Evolutionary conservation across 2,329 filamentous ascomycete genomes (phyloP).

Genomic region (Fusarium setosum): DNA sequence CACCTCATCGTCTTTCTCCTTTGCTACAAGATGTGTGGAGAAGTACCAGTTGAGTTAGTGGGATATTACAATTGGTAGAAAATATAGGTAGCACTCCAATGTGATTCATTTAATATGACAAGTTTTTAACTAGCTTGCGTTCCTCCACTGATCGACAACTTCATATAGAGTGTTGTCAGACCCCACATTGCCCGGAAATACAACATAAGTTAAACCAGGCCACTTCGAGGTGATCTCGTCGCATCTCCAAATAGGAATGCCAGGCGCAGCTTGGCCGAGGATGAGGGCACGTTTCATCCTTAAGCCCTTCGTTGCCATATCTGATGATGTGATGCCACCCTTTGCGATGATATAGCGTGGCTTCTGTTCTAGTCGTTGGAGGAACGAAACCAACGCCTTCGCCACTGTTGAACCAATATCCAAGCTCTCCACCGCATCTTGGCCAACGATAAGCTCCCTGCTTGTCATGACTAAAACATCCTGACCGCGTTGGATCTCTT

Average conservation of each 20-base stretch:
- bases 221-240: constrained; percentile 62
- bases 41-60: no score
- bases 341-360: constrained; percentile 69
- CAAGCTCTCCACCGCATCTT: constrained; percentile 61
- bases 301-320: constrained; percentile 67
- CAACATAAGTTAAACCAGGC: constrained; percentile 59
- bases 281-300: constrained; percentile 63
- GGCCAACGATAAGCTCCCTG: constrained; percentile 57
- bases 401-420: constrained; percentile 65
- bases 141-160: constrained; percentile 22
- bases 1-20: no score
- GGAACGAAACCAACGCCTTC: constrained; percentile 60
- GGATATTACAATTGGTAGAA: no score
- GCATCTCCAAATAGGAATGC: constrained; percentile 69
- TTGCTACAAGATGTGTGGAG: no score
- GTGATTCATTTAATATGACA: no score
- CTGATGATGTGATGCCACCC: constrained; percentile 69
- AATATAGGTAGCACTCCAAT: no score
- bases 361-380: constrained; percentile 58
- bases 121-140: no score
- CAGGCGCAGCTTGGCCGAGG: constrained; percentile 66
- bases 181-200: constrained; percentile 39
- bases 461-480: constrained; percentile 71
- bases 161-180: constrained; percentile 29
- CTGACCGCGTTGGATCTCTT: constrained; percentile 54